Evolutionary conservation across 441 rosid genomes (phyloP).

Genomic region (Gossypium gossypioides): DNA sequence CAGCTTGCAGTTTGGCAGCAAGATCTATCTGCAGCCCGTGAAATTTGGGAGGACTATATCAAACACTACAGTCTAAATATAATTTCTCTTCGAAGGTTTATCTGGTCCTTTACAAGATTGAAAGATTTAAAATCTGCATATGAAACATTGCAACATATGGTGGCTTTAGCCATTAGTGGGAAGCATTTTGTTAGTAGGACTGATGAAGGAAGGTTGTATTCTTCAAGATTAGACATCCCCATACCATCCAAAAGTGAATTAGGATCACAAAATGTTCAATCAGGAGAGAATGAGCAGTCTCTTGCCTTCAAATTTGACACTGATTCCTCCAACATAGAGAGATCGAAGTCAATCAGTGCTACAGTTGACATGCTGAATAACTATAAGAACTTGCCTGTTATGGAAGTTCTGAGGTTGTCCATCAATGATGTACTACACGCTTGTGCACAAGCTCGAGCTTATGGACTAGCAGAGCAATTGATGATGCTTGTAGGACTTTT

Average conservation of each 20-base stretch:
- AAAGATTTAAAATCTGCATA: constrained; percentile 63
- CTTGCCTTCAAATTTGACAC: constrained; percentile 19
- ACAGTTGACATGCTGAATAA: constrained; percentile 18
- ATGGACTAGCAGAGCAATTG: constrained; percentile 57
- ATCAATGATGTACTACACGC: constrained; percentile 51
- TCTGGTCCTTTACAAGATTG: constrained; percentile 57
- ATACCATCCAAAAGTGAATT: constrained; percentile 38
- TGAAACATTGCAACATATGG: constrained; percentile 67
- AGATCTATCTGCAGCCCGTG: constrained; percentile 40
- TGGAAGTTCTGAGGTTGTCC: constrained; percentile 43
- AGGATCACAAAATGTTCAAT: constrained; percentile 26
- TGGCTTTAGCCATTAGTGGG: constrained; percentile 36
- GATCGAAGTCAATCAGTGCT: constrained; percentile 17
- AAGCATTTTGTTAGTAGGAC: constrained; percentile 21
- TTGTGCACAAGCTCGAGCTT: constrained; percentile 50
- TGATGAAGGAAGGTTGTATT: constrained; percentile 23
- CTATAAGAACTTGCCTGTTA: constrained; percentile 15
- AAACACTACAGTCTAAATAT: constrained; percentile 47
- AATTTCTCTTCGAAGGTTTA: constrained; percentile 39
- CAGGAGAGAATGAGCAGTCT: constrained; percentile 24
- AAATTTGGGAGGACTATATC: constrained; percentile 56
- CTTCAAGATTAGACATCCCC: constrained; percentile 59
- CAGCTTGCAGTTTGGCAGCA: constrained; percentile 69
- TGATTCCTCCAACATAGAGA: constrained; percentile 17
- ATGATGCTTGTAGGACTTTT: constrained; percentile 50